Evolutionary conservation across 2,329 filamentous ascomycete species (phyloP).

Genomic region (Aurifilum marmelostoma): DNA sequence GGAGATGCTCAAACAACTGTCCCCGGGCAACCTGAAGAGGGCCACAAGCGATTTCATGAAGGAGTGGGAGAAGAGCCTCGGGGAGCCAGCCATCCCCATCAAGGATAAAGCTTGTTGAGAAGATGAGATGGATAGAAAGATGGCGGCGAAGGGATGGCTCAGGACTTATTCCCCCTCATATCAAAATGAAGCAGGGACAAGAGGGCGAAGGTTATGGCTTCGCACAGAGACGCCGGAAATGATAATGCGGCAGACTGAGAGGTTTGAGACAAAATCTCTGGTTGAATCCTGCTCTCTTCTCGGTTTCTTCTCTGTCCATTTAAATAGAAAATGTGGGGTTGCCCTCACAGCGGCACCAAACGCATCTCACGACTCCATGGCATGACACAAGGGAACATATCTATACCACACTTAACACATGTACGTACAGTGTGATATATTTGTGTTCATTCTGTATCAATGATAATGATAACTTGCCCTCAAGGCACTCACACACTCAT

Average conservation of each 20-base stretch:
- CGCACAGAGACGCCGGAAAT: not conserved
- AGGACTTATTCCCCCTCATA: not conserved
- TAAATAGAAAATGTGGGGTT: not conserved
- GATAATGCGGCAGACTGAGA: not conserved
- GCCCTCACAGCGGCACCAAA: not conserved
- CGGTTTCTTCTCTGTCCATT: not conserved
- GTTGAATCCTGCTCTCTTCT: not conserved
- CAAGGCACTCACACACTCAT: not conserved
- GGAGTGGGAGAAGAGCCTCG: constrained; percentile 85
- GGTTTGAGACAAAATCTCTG: not conserved
- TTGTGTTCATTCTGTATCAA: constrained; percentile 24
- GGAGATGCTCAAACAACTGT: constrained; percentile 68
- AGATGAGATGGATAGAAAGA: not conserved
- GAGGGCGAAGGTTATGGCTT: not conserved
- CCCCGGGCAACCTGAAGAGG: constrained; percentile 76
- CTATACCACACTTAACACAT: not conserved
- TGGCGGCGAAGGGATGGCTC: too few species aligned
- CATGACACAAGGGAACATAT: constrained; percentile 1
- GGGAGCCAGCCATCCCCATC: constrained; percentile 45
- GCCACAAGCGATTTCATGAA: constrained; percentile 86
- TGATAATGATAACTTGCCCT: constrained; percentile 22
- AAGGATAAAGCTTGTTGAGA: constrained; percentile 26
- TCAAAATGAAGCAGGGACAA: not conserved
- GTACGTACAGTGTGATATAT: not conserved
- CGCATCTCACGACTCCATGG: constrained; percentile 21